Evolutionary conservation across 2,329 filamentous ascomycete genomes (phyloP), one percentile per base, ranked within the genome.

Genomic region (Exutisphaerella laricina): DNA sequence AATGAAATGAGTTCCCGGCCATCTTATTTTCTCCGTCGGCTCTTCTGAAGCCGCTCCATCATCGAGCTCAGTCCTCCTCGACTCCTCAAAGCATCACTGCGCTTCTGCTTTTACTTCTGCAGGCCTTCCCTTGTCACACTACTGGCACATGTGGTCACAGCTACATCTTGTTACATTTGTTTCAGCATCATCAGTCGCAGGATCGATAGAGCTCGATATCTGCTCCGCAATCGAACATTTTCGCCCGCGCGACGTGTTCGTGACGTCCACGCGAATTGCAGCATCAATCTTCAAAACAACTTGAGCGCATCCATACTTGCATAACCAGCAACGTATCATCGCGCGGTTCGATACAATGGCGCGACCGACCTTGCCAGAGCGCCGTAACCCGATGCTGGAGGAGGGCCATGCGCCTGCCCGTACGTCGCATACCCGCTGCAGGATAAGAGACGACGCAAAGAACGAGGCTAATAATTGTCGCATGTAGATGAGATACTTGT

Each of bases 331-430:
- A 28, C 36, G 36, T 29, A 26, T 17, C 23, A 1, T 16, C 38
- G 25, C 37, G 34, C 36, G 32, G 40, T 41, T 25, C 43, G 41
- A 33, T 17, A 58, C 57, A 53, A 44, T 47, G 21, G 45, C 48
- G 23, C 46, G 49, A 40, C 56, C 58, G 23, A 29, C 62, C 35
- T 70, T 87, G 51, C 83, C 83, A 23, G 66, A 69, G 56, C 71
- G 71, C 66, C 72, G 74, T 60, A 87, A 87, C 63, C 80, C 78
- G 51, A 71, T 85, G 49, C 75, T 87, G 65, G 72, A 65, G 41
- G 65, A 76, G 18, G 77, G 80, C 47, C 73, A 78, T 53, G 71
- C 82, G 41, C 82, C 82, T 40, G 59, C 70, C 39, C 77, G 83
- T 87, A 82, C 57, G 73, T 72, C 42, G 39, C 50, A 44, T 39